Conservation (phyloP, 306 rosid species). For the Quercus wislizeni region DNA sequence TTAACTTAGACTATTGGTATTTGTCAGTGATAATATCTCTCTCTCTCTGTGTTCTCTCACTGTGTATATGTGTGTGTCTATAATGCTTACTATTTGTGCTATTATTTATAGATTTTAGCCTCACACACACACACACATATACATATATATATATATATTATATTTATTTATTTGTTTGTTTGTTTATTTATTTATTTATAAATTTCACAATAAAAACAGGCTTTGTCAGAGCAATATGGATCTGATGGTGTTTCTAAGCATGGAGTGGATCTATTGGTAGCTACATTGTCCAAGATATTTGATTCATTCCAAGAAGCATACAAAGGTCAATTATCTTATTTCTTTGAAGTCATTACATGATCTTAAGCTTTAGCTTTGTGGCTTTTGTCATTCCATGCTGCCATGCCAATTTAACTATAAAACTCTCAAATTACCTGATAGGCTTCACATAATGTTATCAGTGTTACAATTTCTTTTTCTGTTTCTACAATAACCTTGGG, state of each 20-base stretch:
- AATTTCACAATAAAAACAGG: conserved; percentile 31
- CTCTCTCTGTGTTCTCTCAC: background rate
- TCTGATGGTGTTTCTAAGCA: conserved; percentile 48
- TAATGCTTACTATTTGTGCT: background rate
- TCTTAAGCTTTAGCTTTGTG: conserved; percentile 11
- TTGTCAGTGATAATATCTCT: background rate
- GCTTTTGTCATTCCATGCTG: background rate
- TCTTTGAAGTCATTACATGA: conserved; percentile 15
- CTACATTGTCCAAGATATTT: conserved; percentile 64
- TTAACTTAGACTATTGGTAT: background rate
- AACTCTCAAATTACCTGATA: background rate
- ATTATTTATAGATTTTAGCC: background rate
- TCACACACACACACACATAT: background rate
- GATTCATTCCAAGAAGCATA: conserved; percentile 65
- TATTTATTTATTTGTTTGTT: too few relatives aligned
- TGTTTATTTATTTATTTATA: background rate
- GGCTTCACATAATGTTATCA: background rate
- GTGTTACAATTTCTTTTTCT: background rate
- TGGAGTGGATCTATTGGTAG: conserved; percentile 53
- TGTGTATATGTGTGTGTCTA: background rate
- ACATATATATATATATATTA: too few relatives aligned
- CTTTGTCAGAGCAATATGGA: conserved; percentile 64
- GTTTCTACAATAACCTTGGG: background rate
- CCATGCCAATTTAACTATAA: background rate
- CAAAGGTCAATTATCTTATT: conserved; percentile 44